phyloP scores from a whole-genome alignment of 495 filamentous ascomycete species.

The Penicillium pulvis region DNA sequence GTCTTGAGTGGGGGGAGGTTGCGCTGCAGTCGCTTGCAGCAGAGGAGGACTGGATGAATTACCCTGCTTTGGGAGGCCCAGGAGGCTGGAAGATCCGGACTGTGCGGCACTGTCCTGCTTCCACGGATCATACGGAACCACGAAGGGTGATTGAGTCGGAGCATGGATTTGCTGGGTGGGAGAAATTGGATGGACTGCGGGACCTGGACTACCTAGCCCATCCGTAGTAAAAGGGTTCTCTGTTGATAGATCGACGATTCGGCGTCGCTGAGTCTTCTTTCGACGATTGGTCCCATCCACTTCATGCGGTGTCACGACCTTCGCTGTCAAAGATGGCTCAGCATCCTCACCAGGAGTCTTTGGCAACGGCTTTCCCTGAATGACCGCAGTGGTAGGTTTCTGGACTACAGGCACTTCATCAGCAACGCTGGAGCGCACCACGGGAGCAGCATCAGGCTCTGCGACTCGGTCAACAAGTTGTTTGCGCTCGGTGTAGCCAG shows the following conservation, averaged over 20 bases:
- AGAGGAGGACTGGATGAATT: slow-evolving; percentile 21
- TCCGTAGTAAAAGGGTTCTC: slow-evolving; percentile 51
- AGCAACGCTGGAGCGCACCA: slow-evolving; percentile 66
- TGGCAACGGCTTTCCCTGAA: slow-evolving; percentile 11
- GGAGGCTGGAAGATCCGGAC: slow-evolving; percentile 34
- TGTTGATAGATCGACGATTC: slow-evolving; percentile 81
- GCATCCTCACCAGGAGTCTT: slow-evolving; percentile 55
- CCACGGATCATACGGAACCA: slow-evolving; percentile 37
- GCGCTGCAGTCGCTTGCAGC: slow-evolving; percentile 18
- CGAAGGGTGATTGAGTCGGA: slow-evolving; percentile 30
- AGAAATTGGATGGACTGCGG: slow-evolving; percentile 30
- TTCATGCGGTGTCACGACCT: slow-evolving; percentile 37
- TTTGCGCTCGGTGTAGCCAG: slow-evolving; percentile 78
- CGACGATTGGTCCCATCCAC: slow-evolving; percentile 41
- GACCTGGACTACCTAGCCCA: slow-evolving; percentile 36
- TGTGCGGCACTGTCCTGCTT: slow-evolving; percentile 39
- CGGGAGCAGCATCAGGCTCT: slow-evolving; percentile 70
- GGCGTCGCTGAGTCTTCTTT: slow-evolving; percentile 62
- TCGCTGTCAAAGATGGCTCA: slow-evolving; percentile 52
- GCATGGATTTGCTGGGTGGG: slow-evolving; percentile 38
- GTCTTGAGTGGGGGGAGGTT: slow-evolving; percentile 37
- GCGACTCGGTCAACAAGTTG: slow-evolving; percentile 82
- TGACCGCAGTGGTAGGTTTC: slow-evolving; percentile 40
- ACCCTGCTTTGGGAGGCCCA: slow-evolving; percentile 23
- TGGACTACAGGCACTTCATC: slow-evolving; percentile 62